Base-by-base conservation (phyloP, 2,329 filamentous ascomycete species). In the Colletotrichum cereale region DNA sequence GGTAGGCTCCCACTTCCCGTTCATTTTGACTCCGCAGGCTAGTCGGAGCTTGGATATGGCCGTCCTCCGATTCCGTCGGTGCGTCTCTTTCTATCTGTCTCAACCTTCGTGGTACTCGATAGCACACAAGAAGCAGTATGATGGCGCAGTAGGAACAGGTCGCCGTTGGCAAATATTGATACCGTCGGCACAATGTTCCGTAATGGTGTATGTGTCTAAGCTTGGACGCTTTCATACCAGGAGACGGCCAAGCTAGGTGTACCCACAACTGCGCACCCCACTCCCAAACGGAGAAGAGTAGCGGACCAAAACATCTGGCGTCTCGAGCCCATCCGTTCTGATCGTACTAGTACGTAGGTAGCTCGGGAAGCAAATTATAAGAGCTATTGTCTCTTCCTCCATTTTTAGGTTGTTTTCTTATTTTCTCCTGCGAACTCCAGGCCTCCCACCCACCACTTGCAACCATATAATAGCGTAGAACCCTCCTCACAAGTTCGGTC, bases 261-360 rank as follows among this genome's bases (percentile, higher is more conserved):
- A 34, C 31, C 31, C 31, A 8, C 31, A 34, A 8, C 16, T 40
- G 16, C 16, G 40, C n/a, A 29, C 50, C 21, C 50, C 29, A 44
- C 40, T 26, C n/a, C 34, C 34, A n/a, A 53, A 44, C 61, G 62
- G 53, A 69, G 53, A 42, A 69, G 29, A 60, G 53, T 47, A 38
- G n/a, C 21, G 31, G 53, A 42, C 48, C 61, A 29, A 55, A 52
- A 69, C 66, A 44, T 26, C 62, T 58, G 26, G 62, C 53, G 66
- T 69, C 62, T 66, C 61, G 66, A 69, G 36, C 66, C 29, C 21
- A n/a, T 24, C 18, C 10, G 21, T 7, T 24, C 12, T 26, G 21
- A 34, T n/a, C 18, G 48, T n/a, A 40, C 42, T 18, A 24, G 24
- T 21, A 40, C 26, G 44, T 60, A 50, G 42, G 29, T 69, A 58